phyloP scores from a whole-genome alignment of 2,329 filamentous ascomycete genomes.

The Hypocreales sp. region DNA sequence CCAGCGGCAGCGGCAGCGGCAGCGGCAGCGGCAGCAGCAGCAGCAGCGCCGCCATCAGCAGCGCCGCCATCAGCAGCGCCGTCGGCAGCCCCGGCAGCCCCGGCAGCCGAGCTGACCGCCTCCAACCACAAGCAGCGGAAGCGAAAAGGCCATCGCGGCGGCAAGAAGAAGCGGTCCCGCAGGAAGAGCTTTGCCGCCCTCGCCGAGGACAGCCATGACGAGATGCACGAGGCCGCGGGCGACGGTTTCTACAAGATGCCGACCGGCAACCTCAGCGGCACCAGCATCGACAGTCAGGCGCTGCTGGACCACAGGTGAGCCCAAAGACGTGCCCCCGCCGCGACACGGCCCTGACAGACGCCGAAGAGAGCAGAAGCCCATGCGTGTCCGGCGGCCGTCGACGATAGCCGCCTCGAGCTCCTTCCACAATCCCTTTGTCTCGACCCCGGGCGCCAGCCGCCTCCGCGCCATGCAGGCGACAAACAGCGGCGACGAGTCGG shows the following conservation, averaged over 20 bases:
- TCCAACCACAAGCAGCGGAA: conserved; percentile 24
- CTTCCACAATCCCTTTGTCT: conserved; percentile 16
- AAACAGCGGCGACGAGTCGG: conserved; percentile 31
- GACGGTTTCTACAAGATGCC: conserved; percentile 34
- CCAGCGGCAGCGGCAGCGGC: too few species aligned
- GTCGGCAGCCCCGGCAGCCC: conserved; percentile 2
- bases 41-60: too few species aligned
- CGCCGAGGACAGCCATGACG: conserved; percentile 35
- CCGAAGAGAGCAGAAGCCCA: conserved; percentile 38
- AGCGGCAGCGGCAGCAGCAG: too few species aligned
- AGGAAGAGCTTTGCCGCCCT: conserved; percentile 66
- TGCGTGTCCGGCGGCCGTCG: conserved; percentile 49
- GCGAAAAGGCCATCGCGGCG: conserved; percentile 54
- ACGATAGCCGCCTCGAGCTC: conserved; percentile 21
- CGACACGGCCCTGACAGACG: too few species aligned
- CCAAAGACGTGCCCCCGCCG: too few species aligned
- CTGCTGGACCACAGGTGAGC: conserved; percentile 71
- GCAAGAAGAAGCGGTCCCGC: conserved; percentile 62
- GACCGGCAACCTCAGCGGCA: conserved; percentile 53
- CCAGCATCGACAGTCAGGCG: conserved; percentile 78
- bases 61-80: conserved; percentile 1
- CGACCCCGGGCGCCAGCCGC: conserved; percentile 14
- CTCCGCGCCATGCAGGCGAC: conserved; percentile 18
- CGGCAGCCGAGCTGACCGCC: neutral
- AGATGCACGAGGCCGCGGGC: conserved; percentile 16